Evolutionary conservation across 108 stramenopile species (phyloP), one percentile per base, ranked within the genome.

Genomic region (Epithemia pelagica): DNA sequence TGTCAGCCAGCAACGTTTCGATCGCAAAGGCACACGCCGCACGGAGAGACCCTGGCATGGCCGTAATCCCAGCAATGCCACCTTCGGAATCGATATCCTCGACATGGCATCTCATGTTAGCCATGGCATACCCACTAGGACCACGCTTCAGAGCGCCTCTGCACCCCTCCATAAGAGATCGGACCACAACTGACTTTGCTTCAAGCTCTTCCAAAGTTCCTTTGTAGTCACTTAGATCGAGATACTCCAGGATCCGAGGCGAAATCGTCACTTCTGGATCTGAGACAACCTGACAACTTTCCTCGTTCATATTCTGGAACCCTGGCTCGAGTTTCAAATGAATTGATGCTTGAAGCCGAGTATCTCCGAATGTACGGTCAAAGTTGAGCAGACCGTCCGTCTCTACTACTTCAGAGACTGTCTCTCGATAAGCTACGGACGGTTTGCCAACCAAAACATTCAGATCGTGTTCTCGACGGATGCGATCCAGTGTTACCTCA

Each of bases 341-440:
- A 28, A 94, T 83, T 1, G 75, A 80, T 52, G 81, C 88, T 67
- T 91, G 88, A 32, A 90, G 29, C 19, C 87, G 67, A 19, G 87
- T 86, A 7, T 74, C 78, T 51, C 90, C 89, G 25, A 95, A 82
- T 0, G 88, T 88, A 28, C 88, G 81, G 76, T 95, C 89, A 46
- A 82, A 90, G 30, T 83, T 74, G 20, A 88, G 37, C 27, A 91
- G 63, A 24, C 90, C 88, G 71, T 72, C 81, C 1, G 90, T 84
- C 60, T 88, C 85, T 24, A 89, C 66, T 26, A 30, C 66, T 25
- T 80, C 77, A 32, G 69, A 68, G 59, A 90, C 69, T 21, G 86
- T 88, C 65, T 95, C 94, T 65, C 88, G 80, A 52, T 88, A 89
- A 19, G 94, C 81, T 10, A 95, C 94, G 2, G 85, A 76, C 1